Conservation (phyloP, 495 filamentous ascomycete genomes). For the Xylaria palmicola region DNA sequence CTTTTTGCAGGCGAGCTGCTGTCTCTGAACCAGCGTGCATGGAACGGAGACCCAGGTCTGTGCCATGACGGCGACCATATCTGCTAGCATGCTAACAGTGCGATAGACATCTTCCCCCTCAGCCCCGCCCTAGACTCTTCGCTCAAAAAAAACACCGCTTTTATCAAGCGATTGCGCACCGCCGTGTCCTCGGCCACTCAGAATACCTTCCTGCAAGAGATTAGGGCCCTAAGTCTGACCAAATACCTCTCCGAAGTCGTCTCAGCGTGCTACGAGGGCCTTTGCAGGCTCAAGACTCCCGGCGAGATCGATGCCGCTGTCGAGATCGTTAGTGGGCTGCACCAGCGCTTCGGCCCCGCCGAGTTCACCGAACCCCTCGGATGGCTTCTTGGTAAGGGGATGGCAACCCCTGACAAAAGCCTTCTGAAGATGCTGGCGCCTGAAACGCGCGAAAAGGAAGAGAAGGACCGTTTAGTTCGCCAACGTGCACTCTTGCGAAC, state of each 20-base stretch:
- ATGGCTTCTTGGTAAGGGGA: constrained; percentile 87
- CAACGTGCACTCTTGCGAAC: constrained; percentile 86
- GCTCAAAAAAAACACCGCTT: constrained; percentile 98
- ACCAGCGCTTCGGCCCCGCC: constrained; percentile 88
- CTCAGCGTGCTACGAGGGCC: constrained; percentile 94
- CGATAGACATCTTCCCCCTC: constrained; percentile 74
- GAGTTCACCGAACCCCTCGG: constrained; percentile 92
- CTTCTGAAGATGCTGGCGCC: constrained; percentile 73
- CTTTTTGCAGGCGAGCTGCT: constrained; percentile 78
- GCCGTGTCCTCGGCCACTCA: constrained; percentile 76
- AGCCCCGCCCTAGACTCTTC: constrained; percentile 86
- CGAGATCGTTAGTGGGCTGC: constrained; percentile 89
- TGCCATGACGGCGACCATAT: constrained; percentile 3
- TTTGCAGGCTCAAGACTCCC: constrained; percentile 85
- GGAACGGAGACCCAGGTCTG: constrained; percentile 84
- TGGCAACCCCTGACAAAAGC: constrained; percentile 88
- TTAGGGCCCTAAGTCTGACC: constrained; percentile 87
- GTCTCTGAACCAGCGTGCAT: constrained; percentile 79
- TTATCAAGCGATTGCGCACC: constrained; percentile 94
- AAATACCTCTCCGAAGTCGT: constrained; percentile 98
- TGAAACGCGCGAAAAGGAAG: constrained; percentile 89
- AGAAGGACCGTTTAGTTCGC: constrained; percentile 85
- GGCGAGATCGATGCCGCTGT: constrained; percentile 89
- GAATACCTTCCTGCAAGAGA: constrained; percentile 84
- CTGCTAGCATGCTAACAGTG: constrained; percentile 22